Base-by-base conservation (phyloP, 177 flowering plant species). In the Tripterygium wilfordii region DNA sequence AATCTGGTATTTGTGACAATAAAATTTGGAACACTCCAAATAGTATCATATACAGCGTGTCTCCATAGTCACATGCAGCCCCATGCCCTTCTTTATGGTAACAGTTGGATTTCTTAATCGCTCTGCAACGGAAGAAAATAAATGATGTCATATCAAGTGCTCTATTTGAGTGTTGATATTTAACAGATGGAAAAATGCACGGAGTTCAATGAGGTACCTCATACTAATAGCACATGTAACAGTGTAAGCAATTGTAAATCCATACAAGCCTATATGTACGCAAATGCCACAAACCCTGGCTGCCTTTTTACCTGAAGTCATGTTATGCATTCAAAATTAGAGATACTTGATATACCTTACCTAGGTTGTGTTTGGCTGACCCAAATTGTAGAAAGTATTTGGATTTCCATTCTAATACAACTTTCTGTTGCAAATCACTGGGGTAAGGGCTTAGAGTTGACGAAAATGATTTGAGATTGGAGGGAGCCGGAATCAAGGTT, bases 1-100 rank as follows among this genome's bases (percentile, higher is more conserved):
- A 76, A 64, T 84, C 59, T 7, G 97, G 97, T 14, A 80, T 82
- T 50, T 82, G 92, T 17, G 97, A 89, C 51, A 70, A 44, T 4
- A 78, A 8, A 5, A 83, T 47, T 61, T 89, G 81, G 36, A 72
- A 21, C 12, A 44, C 57, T 42, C 97, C 97, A 59, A 86, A 86
- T 4, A 73, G 19, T 44, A 86, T 26, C 88, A 90, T 87, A 56
- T 72, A 80, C 8, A 42, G 19, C 38, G 26, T 57, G 44, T 58
- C 62, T 17, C 66, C 73, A 59, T 74, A 76, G 20, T 46, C 19
- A 61, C 96, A 90, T 13, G 71, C 28, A 9, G 70, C 69, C n/a
- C 45, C 45, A 31, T 62, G 77, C 36, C 73, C 77, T 52, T 71
- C 56, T 28, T 33, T 52, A 54, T 67, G 76, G 44, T 71, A 67